Evolutionary conservation across 2,329 filamentous ascomycete species (phyloP), one percentile per base, ranked within the genome.

Genomic region (Monosporascus cannonballus): DNA sequence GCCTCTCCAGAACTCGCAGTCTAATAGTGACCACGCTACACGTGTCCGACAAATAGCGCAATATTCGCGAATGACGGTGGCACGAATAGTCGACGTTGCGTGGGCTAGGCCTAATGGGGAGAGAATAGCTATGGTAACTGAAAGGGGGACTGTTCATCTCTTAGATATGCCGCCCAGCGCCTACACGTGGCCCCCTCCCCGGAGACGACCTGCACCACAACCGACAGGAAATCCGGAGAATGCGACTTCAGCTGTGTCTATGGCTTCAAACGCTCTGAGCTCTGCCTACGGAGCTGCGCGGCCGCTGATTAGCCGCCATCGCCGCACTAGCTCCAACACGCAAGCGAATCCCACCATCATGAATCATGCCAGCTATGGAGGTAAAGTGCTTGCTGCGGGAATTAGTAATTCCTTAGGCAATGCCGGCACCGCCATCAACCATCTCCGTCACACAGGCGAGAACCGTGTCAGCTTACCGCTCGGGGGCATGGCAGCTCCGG

Each of bases 71-170:
- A 87, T 96, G 81, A 97, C 93, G 2, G 87, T 93, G 48, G 90
- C 94, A 3, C 88, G 89, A 51, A 90, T 97, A 51, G 82, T 96
- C 22, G 93, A 96, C 64, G 89, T 96, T 42, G 84, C 85, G 3
- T 99, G 94, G 94, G 87, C 87, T 2, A 80, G 83, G 51, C 89
- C 89, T 3, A 85, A 86, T 52, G 90, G 89, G 22, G 89, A 96
- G 65, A 86, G 89, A 54, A 74, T 95, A 39, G 93, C 92, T 2
- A 85, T 99, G 72, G 84, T 96, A 25, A 97, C 94, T 1, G 90
- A 96, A 64, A 89, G 92, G 61, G 91, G 93, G n/a, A 99, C 94
- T 8, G 85, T 96, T 11, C 94, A 99, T 71, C 81, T 97, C 44
- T 86, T 96, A 58, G 89, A 96, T 59, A 82, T 97, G 69, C 90